These are phyloP conservation scores for Sordariomycetes sp. DNA, from an alignment of 2,329 filamentous ascomycete species.

Conservation along the genomic window DNA sequence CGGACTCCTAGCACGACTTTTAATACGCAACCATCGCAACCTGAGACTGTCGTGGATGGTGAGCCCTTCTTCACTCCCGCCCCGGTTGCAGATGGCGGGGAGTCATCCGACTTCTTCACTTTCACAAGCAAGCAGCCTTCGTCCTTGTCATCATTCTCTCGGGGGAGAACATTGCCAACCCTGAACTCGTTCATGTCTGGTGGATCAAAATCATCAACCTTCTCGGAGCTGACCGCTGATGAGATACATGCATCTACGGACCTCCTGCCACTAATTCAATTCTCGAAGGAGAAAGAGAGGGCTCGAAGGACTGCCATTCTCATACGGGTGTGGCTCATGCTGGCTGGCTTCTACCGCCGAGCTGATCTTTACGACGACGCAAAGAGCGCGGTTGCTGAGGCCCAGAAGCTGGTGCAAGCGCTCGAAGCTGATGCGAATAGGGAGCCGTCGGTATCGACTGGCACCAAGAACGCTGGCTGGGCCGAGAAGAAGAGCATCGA, in stretches of 20 bases:
- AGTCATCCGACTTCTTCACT: slow-evolving; percentile 33
- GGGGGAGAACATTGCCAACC: slow-evolving; percentile 31
- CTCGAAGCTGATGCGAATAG: slow-evolving; percentile 60
- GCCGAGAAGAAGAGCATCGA: slow-evolving; percentile 73
- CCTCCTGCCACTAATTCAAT: slow-evolving; percentile 42
- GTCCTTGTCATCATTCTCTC: slow-evolving; percentile 30
- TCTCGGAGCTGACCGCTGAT: slow-evolving; percentile 28
- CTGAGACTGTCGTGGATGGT: slow-evolving; percentile 36
- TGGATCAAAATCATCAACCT: slow-evolving; percentile 27
- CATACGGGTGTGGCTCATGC: slow-evolving; percentile 80
- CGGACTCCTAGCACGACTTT: slow-evolving; percentile 34
- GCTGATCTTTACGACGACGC: slow-evolving; percentile 75
- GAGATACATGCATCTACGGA: slow-evolving; percentile 34
- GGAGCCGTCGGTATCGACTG: slow-evolving; percentile 52
- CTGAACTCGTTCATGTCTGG: slow-evolving; percentile 36
- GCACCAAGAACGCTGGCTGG: slow-evolving; percentile 61
- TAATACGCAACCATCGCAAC: slow-evolving; percentile 16
- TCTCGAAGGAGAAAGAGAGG: slow-evolving; percentile 43
- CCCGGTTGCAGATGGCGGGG: slow-evolving; percentile 22
- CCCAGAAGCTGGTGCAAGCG: slow-evolving; percentile 61
- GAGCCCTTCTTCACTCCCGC: slow-evolving; percentile 42
- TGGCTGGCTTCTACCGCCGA: slow-evolving; percentile 78
- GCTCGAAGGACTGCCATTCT: slow-evolving; percentile 46
- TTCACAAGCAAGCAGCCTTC: slow-evolving; percentile 29
- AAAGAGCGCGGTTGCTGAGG: slow-evolving; percentile 71